Base-by-base conservation (phyloP, 106 monocot genomes). In the Allium sativum region DNA sequence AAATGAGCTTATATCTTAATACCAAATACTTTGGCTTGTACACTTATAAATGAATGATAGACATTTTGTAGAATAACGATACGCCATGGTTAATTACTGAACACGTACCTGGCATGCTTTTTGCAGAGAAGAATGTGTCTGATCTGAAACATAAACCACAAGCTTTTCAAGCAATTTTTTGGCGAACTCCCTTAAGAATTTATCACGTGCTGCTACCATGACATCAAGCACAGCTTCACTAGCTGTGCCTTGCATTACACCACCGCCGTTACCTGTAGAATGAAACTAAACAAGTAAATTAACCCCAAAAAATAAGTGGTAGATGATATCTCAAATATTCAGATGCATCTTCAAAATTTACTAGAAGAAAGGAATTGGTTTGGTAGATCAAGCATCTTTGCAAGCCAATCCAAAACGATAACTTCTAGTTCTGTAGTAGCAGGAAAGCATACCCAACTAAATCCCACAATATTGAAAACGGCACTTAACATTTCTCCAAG, bases 371-470 rank as follows among this genome's bases (percentile, higher is more conserved):
- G 77, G 65, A 95, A 87, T 18, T 76, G 65, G 7, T 76, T 42
- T 4, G 95, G 95, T 41, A 95, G 87, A 40, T 73, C 79, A 44
- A 90, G 66, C 67, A 90, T 62, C 75, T 95, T 95, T 46, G 81
- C 89, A 52, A 90, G 60, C 95, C 95, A 95, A 62, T 95, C 95
- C 56, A 90, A 73, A 61, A 90, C 90, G 47, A 95, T 82, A 43
- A 79, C 76, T 81, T 90, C 95, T 31, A 95, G 84, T 69, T 95
- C 95, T 21, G 95, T 95, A 45, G 95, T 84, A 47, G 90, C 90
- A 40, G 90, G 87, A 66, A 84, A 90, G 0, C 86, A 52, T 40
- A 84, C 69, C 95, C 95, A 90, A 58, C 70, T 95, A 81, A 90
- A 95, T 8, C 90, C 90, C 31, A 90, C 75, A 47, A 90, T 68